Percentiles rank a stretch among this genome's conserved stretches.
Evolutionary conservation across 2,329 filamentous ascomycete genomes (phyloP).

Genomic region (Allantophomopsis cytisporea): DNA sequence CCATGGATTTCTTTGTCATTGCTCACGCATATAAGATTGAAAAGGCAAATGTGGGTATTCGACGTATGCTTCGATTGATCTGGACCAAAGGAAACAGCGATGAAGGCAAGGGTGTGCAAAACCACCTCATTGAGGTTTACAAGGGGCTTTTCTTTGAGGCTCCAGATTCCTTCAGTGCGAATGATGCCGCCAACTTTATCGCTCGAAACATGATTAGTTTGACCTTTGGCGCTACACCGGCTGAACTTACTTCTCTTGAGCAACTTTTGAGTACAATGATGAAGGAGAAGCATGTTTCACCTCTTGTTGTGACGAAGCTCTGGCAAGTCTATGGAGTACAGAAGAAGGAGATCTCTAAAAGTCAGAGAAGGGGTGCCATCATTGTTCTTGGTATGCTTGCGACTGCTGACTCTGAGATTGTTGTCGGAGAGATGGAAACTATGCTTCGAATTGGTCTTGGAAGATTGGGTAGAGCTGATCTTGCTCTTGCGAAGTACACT

Average conservation of each 20-base stretch:
- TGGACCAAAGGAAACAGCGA: slow-evolving; percentile 99
- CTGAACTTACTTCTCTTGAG: slow-evolving; percentile 88
- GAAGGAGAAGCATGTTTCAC: slow-evolving; percentile 77
- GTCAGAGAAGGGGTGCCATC: slow-evolving; percentile 81
- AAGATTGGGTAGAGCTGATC: slow-evolving; percentile 62
- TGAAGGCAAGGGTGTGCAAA: slow-evolving; percentile 95
- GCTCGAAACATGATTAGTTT: slow-evolving; percentile 98
- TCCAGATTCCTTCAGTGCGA: slow-evolving; percentile 72
- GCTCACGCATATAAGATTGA: slow-evolving; percentile 94
- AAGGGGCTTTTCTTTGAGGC: slow-evolving; percentile 92
- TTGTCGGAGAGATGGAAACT: slow-evolving; percentile 87
- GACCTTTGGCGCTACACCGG: slow-evolving; percentile 88
- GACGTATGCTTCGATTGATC: slow-evolving; percentile 90
- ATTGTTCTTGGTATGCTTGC: slow-evolving; percentile 96
- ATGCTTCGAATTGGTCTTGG: slow-evolving; percentile 88
- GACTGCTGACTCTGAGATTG: slow-evolving; percentile 81
- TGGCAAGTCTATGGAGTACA: slow-evolving; percentile 98
- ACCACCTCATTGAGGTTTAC: slow-evolving; percentile 94
- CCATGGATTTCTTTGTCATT: slow-evolving; percentile 96
- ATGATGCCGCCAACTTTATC: slow-evolving; percentile 90
- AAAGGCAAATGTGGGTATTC: slow-evolving; percentile 81
- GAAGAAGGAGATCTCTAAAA: slow-evolving; percentile 82
- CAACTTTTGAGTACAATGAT: slow-evolving; percentile 96
- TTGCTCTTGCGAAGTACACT: slow-evolving; percentile 86
- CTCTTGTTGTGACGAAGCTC: slow-evolving; percentile 76